phyloP scores from a whole-genome alignment of 2,329 filamentous ascomycete genomes.

The Gremmenia infestans region DNA sequence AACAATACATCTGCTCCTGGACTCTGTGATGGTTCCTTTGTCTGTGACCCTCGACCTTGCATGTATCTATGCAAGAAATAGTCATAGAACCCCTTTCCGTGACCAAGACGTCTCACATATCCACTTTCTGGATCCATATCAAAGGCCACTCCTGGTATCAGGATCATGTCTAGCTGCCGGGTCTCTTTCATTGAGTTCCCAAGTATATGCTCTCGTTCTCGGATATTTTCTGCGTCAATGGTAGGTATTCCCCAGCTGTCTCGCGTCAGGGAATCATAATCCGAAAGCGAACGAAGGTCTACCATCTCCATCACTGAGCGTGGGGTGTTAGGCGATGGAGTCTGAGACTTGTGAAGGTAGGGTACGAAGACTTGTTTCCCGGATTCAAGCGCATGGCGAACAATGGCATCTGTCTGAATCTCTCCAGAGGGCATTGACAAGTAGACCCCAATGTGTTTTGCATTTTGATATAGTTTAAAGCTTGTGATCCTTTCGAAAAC shows the following conservation, averaged over 20 bases:
- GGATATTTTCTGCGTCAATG: constrained; percentile 60
- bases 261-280: constrained; percentile 70
- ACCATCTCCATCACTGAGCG: constrained; percentile 95
- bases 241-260: constrained; percentile 97
- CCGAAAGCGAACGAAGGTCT: constrained; percentile 62
- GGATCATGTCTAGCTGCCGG: constrained; percentile 70
- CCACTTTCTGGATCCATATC: constrained; percentile 53
- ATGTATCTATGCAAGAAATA: constrained; percentile 76
- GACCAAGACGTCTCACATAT: constrained; percentile 71
- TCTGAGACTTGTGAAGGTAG: constrained; percentile 65
- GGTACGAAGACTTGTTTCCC: constrained; percentile 91
- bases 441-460: constrained; percentile 76
- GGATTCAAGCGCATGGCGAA: constrained; percentile 68
- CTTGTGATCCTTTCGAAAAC: constrained; percentile 61
- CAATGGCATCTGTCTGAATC: constrained; percentile 76
- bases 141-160: constrained; percentile 92
- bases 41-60: constrained; percentile 35
- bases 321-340: constrained; percentile 30
- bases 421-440: constrained; percentile 89
- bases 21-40: constrained; percentile 42
- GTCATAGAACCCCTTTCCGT: constrained; percentile 97
- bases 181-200: constrained; percentile 45
- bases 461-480: constrained; percentile 69
- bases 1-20: constrained; percentile 54
- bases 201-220: constrained; percentile 66